A percentile compares a stretch with the other conserved stretches of the same genome.
Conservation (phyloP, 2,329 filamentous ascomycete genomes). For the Kalmusia sp. region DNA sequence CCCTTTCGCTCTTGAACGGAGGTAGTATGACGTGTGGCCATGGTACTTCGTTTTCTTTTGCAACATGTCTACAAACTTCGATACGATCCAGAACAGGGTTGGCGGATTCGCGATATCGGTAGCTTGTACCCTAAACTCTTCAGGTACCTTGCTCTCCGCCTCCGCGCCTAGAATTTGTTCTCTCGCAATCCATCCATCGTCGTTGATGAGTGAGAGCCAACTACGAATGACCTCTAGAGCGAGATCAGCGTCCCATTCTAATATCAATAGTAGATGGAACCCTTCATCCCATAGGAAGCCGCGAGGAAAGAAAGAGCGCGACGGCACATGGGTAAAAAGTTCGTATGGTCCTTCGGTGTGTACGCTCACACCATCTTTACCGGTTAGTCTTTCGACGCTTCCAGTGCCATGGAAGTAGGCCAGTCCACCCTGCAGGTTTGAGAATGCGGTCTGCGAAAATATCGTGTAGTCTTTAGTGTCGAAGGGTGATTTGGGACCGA, state of each 20-base stretch:
- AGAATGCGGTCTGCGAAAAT: constrained; percentile 87
- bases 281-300: constrained; percentile 98
- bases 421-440: constrained; percentile 88
- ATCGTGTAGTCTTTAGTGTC: constrained; percentile 71
- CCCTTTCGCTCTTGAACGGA: constrained; percentile 68
- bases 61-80: constrained; percentile 71
- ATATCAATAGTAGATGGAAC: constrained; percentile 86
- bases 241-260: constrained; percentile 91
- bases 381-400: constrained; percentile 84
- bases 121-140: constrained; percentile 90
- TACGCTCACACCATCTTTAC: constrained; percentile 71
- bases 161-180: constrained; percentile 92
- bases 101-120: constrained; percentile 97
- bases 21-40: constrained; percentile 63
- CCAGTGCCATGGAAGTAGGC: constrained; percentile 91
- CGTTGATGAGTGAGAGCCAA: constrained; percentile 94
- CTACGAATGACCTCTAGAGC: constrained; percentile 84
- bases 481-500: constrained; percentile 78
- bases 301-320: constrained; percentile 89
- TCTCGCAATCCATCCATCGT: constrained; percentile 93
- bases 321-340: constrained; percentile 87
- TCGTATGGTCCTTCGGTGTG: constrained; percentile 80
- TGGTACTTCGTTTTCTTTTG: constrained; percentile 54
- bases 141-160: constrained; percentile 87
- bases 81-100: constrained; percentile 86